A percentile compares a stretch with the other conserved stretches of the same genome.
phyloP scores from a whole-genome alignment of 2,329 filamentous ascomycete species.

The Plenodomus lindquistii region DNA sequence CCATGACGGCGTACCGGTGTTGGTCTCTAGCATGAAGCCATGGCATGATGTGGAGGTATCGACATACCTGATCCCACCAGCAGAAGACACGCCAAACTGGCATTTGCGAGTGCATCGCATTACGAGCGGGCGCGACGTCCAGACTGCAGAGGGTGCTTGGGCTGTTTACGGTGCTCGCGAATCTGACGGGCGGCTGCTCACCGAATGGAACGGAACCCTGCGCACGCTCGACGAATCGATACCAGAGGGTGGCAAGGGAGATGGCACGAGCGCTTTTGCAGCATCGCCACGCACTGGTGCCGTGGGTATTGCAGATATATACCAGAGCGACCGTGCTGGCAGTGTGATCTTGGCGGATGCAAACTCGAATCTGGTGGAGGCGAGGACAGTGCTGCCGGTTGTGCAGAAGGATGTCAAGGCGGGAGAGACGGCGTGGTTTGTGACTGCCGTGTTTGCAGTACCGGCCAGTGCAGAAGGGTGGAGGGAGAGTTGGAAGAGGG shows the following conservation, averaged over 20 bases:
- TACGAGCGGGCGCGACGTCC: constrained; percentile 61
- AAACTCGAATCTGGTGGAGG: constrained; percentile 76
- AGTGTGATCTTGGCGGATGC: constrained; percentile 75
- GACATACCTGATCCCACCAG: constrained; percentile 68
- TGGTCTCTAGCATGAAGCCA: constrained; percentile 72
- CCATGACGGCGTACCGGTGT: constrained; percentile 58
- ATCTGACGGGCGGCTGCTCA: constrained; percentile 62
- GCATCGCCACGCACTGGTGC: constrained; percentile 55
- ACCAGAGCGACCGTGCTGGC: constrained; percentile 54
- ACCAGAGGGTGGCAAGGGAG: constrained; percentile 45
- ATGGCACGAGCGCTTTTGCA: constrained; percentile 45
- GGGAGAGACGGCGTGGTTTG: constrained; percentile 66
- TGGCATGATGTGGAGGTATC: constrained; percentile 69
- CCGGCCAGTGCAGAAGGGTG: constrained; percentile 60
- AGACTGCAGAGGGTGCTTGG: constrained; percentile 76
- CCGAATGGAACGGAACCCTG: constrained; percentile 21
- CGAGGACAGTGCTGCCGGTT: constrained; percentile 71
- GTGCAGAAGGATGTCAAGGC: constrained; percentile 64
- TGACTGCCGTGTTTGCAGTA: constrained; percentile 72
- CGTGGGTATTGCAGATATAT: constrained; percentile 56
- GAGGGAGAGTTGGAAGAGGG: constrained; percentile 44
- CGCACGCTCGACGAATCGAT: constrained; percentile 39
- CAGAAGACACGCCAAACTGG: constrained; percentile 62
- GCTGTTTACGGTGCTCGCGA: constrained; percentile 66
- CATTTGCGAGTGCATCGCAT: constrained; percentile 69